Percentiles rank a stretch among this genome's conserved stretches.
These are phyloP conservation scores for Cnidoscolus chayamansa DNA, from an alignment of 441 rosid species.

Conservation along the genomic window DNA sequence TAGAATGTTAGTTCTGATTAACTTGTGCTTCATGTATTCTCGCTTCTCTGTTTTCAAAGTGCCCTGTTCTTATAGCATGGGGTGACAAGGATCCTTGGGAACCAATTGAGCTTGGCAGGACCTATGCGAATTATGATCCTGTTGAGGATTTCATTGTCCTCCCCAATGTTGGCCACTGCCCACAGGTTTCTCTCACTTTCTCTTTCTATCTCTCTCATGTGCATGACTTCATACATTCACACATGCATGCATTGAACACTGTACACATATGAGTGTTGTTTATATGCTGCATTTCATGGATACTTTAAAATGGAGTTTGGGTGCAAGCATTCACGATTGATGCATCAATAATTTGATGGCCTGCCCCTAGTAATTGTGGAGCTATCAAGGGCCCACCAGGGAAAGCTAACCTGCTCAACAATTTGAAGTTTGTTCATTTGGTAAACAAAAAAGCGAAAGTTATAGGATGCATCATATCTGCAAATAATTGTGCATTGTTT, in stretches of 20 bases:
- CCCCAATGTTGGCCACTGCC: constrained; percentile 86
- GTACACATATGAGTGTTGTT: not conserved
- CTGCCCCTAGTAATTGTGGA: not conserved
- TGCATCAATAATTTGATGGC: constrained; percentile 4
- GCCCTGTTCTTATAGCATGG: constrained; percentile 88
- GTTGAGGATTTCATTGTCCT: constrained; percentile 74
- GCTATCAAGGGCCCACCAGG: not conserved
- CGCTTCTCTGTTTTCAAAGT: constrained; percentile 37
- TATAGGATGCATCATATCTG: not conserved
- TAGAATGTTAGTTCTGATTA: constrained; percentile 5
- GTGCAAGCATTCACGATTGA: not conserved
- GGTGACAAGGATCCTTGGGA: constrained; percentile 99
- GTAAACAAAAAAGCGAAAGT: not conserved
- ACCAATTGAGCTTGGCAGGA: constrained; percentile 83
- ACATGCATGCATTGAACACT: not conserved
- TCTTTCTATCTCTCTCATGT: constrained; percentile 10
- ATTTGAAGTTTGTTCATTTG: not conserved
- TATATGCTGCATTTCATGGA: not conserved
- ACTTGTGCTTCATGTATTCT: not conserved
- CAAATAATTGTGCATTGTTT: not conserved
- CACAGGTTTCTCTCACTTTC: constrained; percentile 55
- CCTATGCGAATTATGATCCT: constrained; percentile 47
- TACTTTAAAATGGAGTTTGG: not conserved
- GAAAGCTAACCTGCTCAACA: not conserved
- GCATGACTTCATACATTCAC: not conserved